These are phyloP conservation scores for Penicillium crustosum DNA, from an alignment of 2,329 filamentous ascomycete genomes.

Conservation along the genomic window DNA sequence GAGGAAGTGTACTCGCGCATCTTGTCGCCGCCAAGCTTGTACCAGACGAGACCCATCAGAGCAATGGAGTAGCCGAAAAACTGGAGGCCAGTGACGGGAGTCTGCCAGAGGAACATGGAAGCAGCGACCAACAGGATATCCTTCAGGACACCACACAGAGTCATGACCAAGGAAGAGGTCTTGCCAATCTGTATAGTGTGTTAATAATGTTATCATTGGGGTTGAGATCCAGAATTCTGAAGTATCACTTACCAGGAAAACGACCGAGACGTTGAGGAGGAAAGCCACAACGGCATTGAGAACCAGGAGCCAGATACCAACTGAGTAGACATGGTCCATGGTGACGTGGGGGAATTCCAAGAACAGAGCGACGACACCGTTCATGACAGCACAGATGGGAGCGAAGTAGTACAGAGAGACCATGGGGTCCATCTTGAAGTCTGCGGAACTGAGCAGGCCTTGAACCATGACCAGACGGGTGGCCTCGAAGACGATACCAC, in stretches of 20 bases:
- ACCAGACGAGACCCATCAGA: conserved; percentile 63
- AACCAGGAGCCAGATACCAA: conserved; percentile 66
- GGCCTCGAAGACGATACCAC: conserved; percentile 77
- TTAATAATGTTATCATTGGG: neutral
- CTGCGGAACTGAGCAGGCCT: conserved; percentile 71
- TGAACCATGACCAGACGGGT: conserved; percentile 83
- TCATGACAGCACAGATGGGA: conserved; percentile 79
- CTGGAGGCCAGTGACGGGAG: conserved; percentile 68
- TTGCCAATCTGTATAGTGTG: conserved; percentile 68
- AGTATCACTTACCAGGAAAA: conserved; percentile 69
- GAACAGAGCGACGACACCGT: conserved; percentile 67
- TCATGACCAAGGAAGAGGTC: conserved; percentile 82
- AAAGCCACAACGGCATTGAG: conserved; percentile 78
- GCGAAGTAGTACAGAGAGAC: conserved; percentile 90
- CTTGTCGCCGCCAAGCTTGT: conserved; percentile 72
- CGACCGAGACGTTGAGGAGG: conserved; percentile 76
- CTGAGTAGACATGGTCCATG: conserved; percentile 63
- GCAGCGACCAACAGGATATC: conserved; percentile 78
- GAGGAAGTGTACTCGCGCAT: conserved; percentile 76
- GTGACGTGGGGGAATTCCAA: conserved; percentile 68
- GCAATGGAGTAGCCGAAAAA: conserved; percentile 76
- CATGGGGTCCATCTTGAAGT: conserved; percentile 85
- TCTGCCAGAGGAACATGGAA: conserved; percentile 76
- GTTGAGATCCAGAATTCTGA: too few relatives aligned
- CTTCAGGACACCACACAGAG: conserved; percentile 82